Evolutionary conservation across 2,329 filamentous ascomycete species (phyloP), one percentile per base, ranked within the genome.

Genomic region (Calcarisporium arbuscula): DNA sequence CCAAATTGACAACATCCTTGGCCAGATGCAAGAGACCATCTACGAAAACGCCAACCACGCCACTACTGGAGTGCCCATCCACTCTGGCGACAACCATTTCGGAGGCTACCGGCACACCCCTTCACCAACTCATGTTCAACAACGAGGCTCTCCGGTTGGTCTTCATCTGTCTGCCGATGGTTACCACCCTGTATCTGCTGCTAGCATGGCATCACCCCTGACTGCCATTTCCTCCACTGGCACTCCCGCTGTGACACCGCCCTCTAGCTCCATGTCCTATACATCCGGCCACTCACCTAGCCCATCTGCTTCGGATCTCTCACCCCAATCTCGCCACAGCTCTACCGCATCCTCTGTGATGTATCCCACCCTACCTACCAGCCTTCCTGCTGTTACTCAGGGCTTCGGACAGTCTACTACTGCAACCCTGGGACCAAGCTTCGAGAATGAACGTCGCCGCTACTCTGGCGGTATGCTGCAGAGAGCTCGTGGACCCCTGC

Each of bases 11-110:
- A 84, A 88, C 54, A 85, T 96, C 58, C 76, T 98, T 36, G 88
- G 95, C 63, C 87, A 95, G 63, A 90, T 96, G 72, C 89, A 95
- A 63, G 81, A 83, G 45, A 95, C 90, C 29, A 87, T 96, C 31
- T 96, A 96, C 56, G 92, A 96, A 64, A 94, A 82, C 58, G 81
- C 88, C 36, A 85, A 80, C 49, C 82, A 88, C 32, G 82, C 87
- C 20, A 85, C 86, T 3, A 82, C 83, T 28, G 84, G 85, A 38
- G 76, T 94, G 39, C 83, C 85, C 49, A 78, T 88, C 43, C 78
- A 84, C 32, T 75, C 81, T 30, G 80, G 80, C 40, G 82, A 87
- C 54, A 80, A 83, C 50, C 55, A 69, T 22, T 65, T 74, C 35
- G 70, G 70, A 42, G 71, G 70, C 46, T 68, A 74, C 60, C 74